Evolutionary conservation across 169 alveolate genomes (phyloP), one percentile per base, ranked within the genome.

Genomic region (Cryptosporidium tyzzeri): DNA sequence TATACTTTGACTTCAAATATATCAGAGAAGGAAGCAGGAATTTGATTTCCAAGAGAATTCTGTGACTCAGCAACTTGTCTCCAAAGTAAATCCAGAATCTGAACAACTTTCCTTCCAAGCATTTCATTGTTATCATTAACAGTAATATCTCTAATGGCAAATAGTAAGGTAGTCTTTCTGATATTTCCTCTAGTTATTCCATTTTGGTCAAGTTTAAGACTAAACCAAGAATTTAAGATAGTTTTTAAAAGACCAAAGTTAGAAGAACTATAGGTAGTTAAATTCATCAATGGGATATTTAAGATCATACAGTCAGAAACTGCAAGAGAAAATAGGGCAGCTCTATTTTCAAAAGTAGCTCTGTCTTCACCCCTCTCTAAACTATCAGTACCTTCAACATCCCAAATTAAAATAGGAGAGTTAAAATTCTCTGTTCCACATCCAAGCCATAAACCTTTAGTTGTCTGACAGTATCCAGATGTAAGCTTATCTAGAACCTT

Each of bases 371-470:
- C 98, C 31, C 98, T 85, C 85, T 96, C 98, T 33, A 95, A 84
- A 29, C 97, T 93, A 73, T 96, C 98, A 44, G 96, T 94, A 26
- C 98, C 98, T 86, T 96, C 98, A 8, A 96, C 98, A 91, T 96
- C 98, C 85, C 96, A 69, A 35, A 96, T 94, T 35, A 96, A 69
- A 5, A 93, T 74, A 39, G 94, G 96, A 35, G 59, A 89, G 67
- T 26, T 33, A 37, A 21, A 39, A 37, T 33, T 50, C 45, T 48
- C 23, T 9, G 29, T 26, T 45, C 48, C 70, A 35, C 50, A 37
- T 7, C 97, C 94, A 35, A 94, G 93, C 98, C 98, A 96, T 35
- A 96, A 86, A 21, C 98, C 98, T 86, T 94, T 93, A 29, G 98
- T 96, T 45, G 98, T 96, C 91, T 95, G 98, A 44, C 96, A 87